Evolutionary conservation across 1,139 yeast species (phyloP).

Genomic region (Meyerozyma smithsonii): DNA sequence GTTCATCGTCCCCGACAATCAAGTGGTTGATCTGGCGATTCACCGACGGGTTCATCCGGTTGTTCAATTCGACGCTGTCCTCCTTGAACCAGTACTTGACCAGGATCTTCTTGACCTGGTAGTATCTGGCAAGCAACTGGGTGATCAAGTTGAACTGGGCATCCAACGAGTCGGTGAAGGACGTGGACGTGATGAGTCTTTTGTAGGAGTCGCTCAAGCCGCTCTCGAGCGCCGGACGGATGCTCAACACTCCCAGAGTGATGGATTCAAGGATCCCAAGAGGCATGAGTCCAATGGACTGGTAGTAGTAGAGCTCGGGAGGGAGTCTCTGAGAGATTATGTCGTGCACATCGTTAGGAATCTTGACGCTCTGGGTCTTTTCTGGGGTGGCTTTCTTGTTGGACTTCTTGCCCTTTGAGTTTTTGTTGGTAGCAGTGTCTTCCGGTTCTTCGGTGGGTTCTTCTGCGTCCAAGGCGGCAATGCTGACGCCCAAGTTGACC

Average conservation of each 20-base stretch:
- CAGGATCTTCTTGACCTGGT: constrained; percentile 67
- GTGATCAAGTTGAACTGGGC: constrained; percentile 65
- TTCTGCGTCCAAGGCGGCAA: constrained; percentile 1
- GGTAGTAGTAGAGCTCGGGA: constrained; percentile 78
- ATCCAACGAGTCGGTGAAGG: constrained; percentile 49
- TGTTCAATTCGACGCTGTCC: constrained; percentile 42
- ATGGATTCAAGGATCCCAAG: constrained; percentile 64
- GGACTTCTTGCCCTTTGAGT: constrained; percentile 2
- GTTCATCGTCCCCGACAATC: constrained; percentile 21
- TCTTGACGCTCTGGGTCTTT: constrained; percentile 20
- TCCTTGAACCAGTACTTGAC: constrained; percentile 60
- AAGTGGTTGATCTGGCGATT: constrained; percentile 33
- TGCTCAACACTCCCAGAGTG: constrained; percentile 57
- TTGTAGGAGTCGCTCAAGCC: constrained; percentile 56
- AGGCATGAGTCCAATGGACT: constrained; percentile 71
- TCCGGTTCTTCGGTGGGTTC: constrained; percentile 5
- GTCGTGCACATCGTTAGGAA: constrained; percentile 80
- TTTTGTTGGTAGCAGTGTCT: constrained; percentile 3
- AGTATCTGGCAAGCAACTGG: constrained; percentile 75
- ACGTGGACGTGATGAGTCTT: constrained; percentile 42
- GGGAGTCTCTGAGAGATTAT: constrained; percentile 84
- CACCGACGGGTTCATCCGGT: constrained; percentile 48
- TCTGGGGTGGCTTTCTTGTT: constrained; percentile 7
- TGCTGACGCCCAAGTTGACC: constrained; percentile 28
- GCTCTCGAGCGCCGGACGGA: constrained; percentile 70